A percentile compares a stretch with the other conserved stretches of the same genome.
These are phyloP conservation scores for Lodderomyces pseudojiufengensis DNA, from an alignment of 1,139 yeast species.

Conservation along the genomic window DNA sequence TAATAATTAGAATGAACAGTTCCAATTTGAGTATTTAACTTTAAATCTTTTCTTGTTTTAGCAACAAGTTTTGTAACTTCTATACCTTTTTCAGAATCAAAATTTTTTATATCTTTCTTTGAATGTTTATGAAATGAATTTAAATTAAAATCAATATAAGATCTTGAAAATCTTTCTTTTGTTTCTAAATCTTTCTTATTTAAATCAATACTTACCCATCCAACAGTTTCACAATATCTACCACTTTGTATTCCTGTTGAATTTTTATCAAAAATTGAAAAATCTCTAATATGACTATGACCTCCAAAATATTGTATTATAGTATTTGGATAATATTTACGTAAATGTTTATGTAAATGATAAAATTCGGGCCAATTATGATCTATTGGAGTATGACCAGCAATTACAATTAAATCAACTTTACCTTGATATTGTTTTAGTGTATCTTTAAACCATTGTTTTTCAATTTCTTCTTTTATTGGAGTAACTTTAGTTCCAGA, in stretches of 20 bases:
- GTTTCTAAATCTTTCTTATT: conserved; percentile 12
- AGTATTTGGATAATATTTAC: conserved; percentile 55
- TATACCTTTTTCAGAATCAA: conserved; percentile 52
- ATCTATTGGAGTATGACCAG: conserved; percentile 79
- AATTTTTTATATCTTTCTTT: conserved; percentile 21
- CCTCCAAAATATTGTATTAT: conserved; percentile 91
- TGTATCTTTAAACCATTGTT: conserved; percentile 63
- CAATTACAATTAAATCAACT: conserved; percentile 65
- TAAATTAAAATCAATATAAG: conserved; percentile 77
- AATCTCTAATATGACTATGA: conserved; percentile 90
- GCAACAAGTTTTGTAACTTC: conserved; percentile 44
- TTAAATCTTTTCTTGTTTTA: conserved; percentile 43
- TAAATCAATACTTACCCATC: conserved; percentile 66
- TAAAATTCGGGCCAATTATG: conserved; percentile 55
- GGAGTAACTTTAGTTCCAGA: conserved; percentile 61
- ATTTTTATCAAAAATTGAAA: conserved; percentile 58
- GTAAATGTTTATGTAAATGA: conserved; percentile 48
- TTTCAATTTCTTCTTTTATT: conserved; percentile 50
- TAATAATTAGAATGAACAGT: conserved; percentile 61
- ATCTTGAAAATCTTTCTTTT: conserved; percentile 42
- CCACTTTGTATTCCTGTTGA: conserved; percentile 88
- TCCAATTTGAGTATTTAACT: conserved; percentile 59
- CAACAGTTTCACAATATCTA: conserved; percentile 86
- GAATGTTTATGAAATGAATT: conserved; percentile 68
- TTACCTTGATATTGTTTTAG: conserved; percentile 36